phyloP scores from a whole-genome alignment of 352 stramenopile genomes.

The Phytophthora boehmeriae region DNA sequence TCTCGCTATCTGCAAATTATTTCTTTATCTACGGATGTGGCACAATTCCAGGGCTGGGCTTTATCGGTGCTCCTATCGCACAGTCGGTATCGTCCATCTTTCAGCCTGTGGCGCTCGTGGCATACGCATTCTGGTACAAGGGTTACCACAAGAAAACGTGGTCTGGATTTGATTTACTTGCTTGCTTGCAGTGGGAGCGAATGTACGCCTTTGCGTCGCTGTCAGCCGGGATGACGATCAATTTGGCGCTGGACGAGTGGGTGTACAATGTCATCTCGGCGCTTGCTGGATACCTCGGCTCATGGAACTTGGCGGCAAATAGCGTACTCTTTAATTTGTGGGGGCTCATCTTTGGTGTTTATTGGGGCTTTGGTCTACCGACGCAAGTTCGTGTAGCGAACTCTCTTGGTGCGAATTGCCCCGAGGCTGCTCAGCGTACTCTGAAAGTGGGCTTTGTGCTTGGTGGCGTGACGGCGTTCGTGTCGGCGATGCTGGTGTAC shows the following conservation, averaged over 20 bases:
- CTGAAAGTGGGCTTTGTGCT: slow-evolving; percentile 72
- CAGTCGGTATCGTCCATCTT: slow-evolving; percentile 74
- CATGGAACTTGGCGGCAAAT: slow-evolving; percentile 74
- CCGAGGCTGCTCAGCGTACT: slow-evolving; percentile 57
- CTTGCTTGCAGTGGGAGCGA: slow-evolving; percentile 69
- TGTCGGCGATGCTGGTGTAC: slow-evolving; percentile 60
- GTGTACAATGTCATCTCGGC: slow-evolving; percentile 81
- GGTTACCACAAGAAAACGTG: slow-evolving; percentile 83
- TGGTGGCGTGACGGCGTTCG: slow-evolving; percentile 51
- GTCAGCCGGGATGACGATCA: slow-evolving; percentile 78
- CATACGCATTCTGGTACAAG: slow-evolving; percentile 84
- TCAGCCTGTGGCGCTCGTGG: slow-evolving; percentile 66
- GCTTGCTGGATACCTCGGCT: slow-evolving; percentile 66
- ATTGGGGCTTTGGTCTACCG: slow-evolving; percentile 83
- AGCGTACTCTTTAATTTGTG: slow-evolving; percentile 86
- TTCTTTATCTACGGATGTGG: slow-evolving; percentile 82
- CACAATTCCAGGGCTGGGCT: slow-evolving; percentile 59
- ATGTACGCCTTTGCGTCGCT: slow-evolving; percentile 68
- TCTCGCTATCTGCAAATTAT: slow-evolving; percentile 76
- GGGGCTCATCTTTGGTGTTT: slow-evolving; percentile 84
- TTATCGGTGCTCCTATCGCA: slow-evolving; percentile 78
- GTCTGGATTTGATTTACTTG: slow-evolving; percentile 56
- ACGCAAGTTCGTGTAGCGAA: slow-evolving; percentile 82
- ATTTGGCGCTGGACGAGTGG: slow-evolving; percentile 80
- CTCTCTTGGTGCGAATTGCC: slow-evolving; percentile 73